Evolutionary conservation across 768 basidiomycete species (phyloP).

Genomic region (Boletus vinaceobasis): DNA sequence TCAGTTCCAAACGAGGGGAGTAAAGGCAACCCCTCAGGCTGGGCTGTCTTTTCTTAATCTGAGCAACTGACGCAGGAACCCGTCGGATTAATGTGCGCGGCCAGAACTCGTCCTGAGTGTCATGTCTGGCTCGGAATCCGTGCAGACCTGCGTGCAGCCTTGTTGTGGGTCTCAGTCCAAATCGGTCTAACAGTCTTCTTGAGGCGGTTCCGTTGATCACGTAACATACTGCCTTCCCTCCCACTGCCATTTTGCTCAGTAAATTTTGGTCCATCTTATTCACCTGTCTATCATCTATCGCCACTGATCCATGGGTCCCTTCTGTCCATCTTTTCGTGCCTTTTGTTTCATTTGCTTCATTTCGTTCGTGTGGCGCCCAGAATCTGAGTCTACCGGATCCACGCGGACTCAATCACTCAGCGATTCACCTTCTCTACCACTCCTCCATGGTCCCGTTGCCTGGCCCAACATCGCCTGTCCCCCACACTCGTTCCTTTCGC

Average conservation of each 20-base stretch:
- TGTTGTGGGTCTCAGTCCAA: constrained; percentile 9
- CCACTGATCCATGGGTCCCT: constrained; percentile 14
- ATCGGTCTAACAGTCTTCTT: constrained; percentile 4
- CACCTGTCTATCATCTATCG: constrained; percentile 10
- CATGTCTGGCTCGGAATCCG: not conserved
- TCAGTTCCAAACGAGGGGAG: not conserved
- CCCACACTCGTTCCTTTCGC: constrained; percentile 10
- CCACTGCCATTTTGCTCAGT: constrained; percentile 16
- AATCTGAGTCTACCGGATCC: constrained; percentile 21
- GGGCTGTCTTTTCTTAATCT: not conserved
- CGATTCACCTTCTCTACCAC: constrained; percentile 14
- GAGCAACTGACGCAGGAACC: constrained; percentile 2
- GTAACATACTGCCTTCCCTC: constrained; percentile 26
- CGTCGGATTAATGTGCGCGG: not conserved
- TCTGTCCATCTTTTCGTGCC: constrained; percentile 7
- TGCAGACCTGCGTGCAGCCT: not conserved
- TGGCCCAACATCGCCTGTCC: constrained; percentile 7
- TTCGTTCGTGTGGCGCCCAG: constrained; percentile 13
- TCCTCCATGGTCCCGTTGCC: constrained; percentile 1
- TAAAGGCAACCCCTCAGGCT: too few species aligned
- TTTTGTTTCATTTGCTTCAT: constrained; percentile 13
- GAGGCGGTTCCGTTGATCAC: constrained; percentile 28
- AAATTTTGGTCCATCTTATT: constrained; percentile 17
- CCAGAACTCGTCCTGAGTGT: too few species aligned
- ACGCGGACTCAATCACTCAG: constrained; percentile 30